These are phyloP conservation scores for Datura wrightii DNA, from an alignment of 257 asterid genomes.

Conservation along the genomic window DNA sequence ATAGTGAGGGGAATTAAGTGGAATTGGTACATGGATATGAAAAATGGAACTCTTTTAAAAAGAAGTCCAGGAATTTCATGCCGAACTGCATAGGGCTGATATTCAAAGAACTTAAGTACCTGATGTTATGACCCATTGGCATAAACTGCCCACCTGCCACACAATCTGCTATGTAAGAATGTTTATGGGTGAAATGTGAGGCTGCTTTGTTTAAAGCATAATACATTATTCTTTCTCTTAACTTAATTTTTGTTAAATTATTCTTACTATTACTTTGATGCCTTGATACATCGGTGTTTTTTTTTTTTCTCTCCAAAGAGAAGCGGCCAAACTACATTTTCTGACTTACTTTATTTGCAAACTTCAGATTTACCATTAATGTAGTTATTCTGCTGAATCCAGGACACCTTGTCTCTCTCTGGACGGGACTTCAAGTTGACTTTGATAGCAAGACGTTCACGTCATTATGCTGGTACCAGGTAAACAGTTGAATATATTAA, in stretches of 20 bases:
- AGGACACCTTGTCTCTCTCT: conserved; percentile 75
- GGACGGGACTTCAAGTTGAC: conserved; percentile 80
- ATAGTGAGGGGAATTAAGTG: conserved; percentile 1
- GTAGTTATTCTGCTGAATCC: conserved; percentile 43
- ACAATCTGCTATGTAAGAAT: conserved; percentile 1
- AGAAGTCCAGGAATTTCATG: not conserved
- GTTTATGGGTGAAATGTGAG: conserved; percentile 21
- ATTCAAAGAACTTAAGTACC: not conserved
- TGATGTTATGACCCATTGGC: conserved; percentile 7
- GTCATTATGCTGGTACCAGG: conserved; percentile 99
- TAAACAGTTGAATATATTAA: conserved; percentile 36
- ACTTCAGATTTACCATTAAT: conserved; percentile 23
- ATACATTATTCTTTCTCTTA: not conserved
- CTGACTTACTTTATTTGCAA: not conserved
- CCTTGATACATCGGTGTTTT: not conserved
- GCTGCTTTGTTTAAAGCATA: conserved; percentile 24
- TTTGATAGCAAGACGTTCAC: conserved; percentile 87
- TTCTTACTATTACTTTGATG: not conserved
- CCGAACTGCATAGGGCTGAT: not conserved
- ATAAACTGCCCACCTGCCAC: not conserved
- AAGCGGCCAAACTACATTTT: not conserved
- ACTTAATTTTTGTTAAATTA: not conserved
- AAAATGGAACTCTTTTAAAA: not conserved
- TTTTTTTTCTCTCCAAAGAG: not conserved
- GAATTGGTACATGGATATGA: not conserved